Conservation (phyloP, 768 basidiomycete genomes). For the Arthromyces matolae region DNA sequence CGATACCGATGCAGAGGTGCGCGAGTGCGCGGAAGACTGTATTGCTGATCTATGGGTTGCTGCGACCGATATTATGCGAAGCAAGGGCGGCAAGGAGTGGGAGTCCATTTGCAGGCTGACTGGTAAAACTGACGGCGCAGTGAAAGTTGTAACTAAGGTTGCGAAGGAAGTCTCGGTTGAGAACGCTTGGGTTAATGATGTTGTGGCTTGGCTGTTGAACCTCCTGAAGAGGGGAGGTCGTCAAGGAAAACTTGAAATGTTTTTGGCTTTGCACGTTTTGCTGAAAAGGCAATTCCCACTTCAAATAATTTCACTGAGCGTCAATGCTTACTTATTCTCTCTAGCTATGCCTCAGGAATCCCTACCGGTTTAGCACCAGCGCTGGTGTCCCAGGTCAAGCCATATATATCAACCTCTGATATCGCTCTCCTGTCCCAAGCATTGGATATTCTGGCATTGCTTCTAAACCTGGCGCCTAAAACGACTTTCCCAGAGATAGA, state of each 20-base stretch:
- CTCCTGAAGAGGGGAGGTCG: constrained; percentile 78
- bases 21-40: constrained; percentile 74
- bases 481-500: constrained; percentile 77
- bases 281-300: constrained; percentile 51
- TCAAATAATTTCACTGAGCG: background rate
- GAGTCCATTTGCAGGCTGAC: constrained; percentile 68
- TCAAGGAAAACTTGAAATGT: constrained; percentile 74
- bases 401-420: constrained; percentile 72
- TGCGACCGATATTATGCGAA: constrained; percentile 67
- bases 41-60: constrained; percentile 87
- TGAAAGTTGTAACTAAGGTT: constrained; percentile 82
- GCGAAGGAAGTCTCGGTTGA: constrained; percentile 67
- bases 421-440: constrained; percentile 76
- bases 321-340: background rate
- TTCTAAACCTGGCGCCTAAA: constrained; percentile 64
- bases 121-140: constrained; percentile 70
- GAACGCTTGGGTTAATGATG: constrained; percentile 79
- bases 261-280: constrained; percentile 70
- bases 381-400: constrained; percentile 70
- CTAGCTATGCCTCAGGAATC: constrained; percentile 37
- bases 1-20: constrained; percentile 90
- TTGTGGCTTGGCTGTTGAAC: constrained; percentile 71
- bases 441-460: constrained; percentile 58
- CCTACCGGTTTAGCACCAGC: constrained; percentile 57
- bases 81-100: constrained; percentile 74